Conservation (phyloP, 1,284 basidiomycete species). For the Cystobasidium pallidum region DNA sequence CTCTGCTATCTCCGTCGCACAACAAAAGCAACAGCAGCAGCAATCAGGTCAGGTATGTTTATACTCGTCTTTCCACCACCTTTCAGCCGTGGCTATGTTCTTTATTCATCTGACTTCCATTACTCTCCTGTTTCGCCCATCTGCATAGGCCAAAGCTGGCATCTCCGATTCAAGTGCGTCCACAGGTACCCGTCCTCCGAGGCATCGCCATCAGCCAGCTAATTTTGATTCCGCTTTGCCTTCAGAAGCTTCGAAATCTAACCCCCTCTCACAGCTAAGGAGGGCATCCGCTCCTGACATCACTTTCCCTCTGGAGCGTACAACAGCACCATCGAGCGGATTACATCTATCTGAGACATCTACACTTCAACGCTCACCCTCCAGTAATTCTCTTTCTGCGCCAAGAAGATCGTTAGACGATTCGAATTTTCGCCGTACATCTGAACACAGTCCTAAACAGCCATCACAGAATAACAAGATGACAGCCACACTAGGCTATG, state of each 20-base stretch:
- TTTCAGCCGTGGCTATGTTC: too few species aligned
- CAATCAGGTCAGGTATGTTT: constrained; percentile 11
- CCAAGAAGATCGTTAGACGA: constrained; percentile 15
- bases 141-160: too few species aligned
- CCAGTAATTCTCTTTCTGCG: neutral
- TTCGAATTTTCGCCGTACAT: neutral
- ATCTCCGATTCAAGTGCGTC: too few species aligned
- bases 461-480: neutral
- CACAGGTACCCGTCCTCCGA: too few species aligned
- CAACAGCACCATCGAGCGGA: neutral
- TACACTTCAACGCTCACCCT: neutral
- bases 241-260: too few species aligned
- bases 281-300: constrained; percentile 12
- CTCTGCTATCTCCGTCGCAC: constrained; percentile 16
- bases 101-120: too few species aligned
- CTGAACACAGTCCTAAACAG: neutral
- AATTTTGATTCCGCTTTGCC: too few species aligned
- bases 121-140: too few species aligned
- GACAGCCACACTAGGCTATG: constrained; percentile 7
- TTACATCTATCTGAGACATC: neutral
- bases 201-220: neutral
- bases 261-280: neutral
- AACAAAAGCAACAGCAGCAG: neutral
- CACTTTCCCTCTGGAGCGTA: neutral
- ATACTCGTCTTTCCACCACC: neutral